Evolutionary conservation across 176 grass and related monocot species (phyloP), one percentile per base, ranked within the genome.

Genomic region (Carex kokanica): DNA sequence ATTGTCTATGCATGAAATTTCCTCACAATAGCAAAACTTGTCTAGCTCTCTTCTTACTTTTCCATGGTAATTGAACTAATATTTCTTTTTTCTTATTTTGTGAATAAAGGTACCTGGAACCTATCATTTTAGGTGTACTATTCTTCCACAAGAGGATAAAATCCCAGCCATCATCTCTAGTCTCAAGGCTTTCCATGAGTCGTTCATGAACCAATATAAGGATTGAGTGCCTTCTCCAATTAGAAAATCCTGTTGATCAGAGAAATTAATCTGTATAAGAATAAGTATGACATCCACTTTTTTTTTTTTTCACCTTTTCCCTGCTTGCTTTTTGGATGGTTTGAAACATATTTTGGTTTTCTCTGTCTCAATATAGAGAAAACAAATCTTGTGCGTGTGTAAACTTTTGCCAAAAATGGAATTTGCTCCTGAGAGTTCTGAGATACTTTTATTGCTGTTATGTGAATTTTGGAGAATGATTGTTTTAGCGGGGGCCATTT

Each of bases 61-160:
- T 60, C 24, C 17, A 31, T 77, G 72, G 72, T 17, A 77, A 55
- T 77, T 77, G 45, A 13, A 84, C 57, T 64, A 52, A 65, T 54
- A 12, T 9, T 13, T 85, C 2, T 0, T 16, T 58, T 51, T 4
- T 5, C 6, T 83, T 83, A 52, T 56, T 83, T 71, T 83, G 38
- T 67, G 36, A 79, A 54, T 89, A 74, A 54, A 94, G 92, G 89
- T 95, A 78, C 87, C 89, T 61, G 88, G 92, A 29, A 91, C 91
- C 82, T 93, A 90, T 89, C 92, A 95, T 88, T 88, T 98, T 58
- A 91, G 95, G 89, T 95, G 91, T 86, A 91, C 92, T 60, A 86
- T 93, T 60, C 80, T 90, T 56, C 95, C 91, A 38, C 85, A 86
- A 24, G 89, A 94, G 81, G 95, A 91, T 47, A 98, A 91, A 60